phyloP scores from a whole-genome alignment of 306 rosid genomes.

The Rosa chinensis region DNA sequence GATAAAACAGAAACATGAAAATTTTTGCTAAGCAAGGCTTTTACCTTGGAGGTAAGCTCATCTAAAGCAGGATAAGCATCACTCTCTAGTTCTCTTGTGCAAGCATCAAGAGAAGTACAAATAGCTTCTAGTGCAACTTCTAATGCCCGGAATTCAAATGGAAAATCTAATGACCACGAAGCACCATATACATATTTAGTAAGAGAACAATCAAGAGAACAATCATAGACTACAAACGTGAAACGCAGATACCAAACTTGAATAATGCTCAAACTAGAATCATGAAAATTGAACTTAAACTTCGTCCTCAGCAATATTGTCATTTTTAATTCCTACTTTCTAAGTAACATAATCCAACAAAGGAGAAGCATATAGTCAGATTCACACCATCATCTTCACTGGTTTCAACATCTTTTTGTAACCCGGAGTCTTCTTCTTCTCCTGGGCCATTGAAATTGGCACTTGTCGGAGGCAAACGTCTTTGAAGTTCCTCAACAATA shows the following conservation, averaged over 20 bases:
- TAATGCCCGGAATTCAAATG: slow-evolving; percentile 76
- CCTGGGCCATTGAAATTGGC: slow-evolving; percentile 41
- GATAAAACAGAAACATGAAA: not conserved
- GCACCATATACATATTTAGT: not conserved
- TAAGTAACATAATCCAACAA: not conserved
- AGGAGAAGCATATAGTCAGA: not conserved
- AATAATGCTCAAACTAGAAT: not conserved
- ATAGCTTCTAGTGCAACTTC: slow-evolving; percentile 71
- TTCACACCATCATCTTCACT: slow-evolving; percentile 53
- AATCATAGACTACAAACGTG: not conserved
- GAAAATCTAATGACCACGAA: slow-evolving; percentile 47
- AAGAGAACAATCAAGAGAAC: not conserved
- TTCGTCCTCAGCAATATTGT: not conserved
- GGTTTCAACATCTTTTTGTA: slow-evolving; percentile 45
- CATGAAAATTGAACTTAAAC: not conserved
- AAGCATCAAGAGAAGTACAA: slow-evolving; percentile 73
- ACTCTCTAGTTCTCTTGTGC: slow-evolving; percentile 61
- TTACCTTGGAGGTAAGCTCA: slow-evolving; percentile 74
- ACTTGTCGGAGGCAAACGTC: slow-evolving; percentile 46
- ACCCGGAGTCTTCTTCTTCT: slow-evolving; percentile 53
- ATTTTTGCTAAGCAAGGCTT: not conserved
- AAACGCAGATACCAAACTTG: slow-evolving; percentile 5
- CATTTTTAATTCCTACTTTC: not conserved
- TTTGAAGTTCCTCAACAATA: slow-evolving; percentile 60
- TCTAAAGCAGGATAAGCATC: slow-evolving; percentile 81